Conservation (phyloP, 495 filamentous ascomycete species). For the Podospora appendiculata region DNA sequence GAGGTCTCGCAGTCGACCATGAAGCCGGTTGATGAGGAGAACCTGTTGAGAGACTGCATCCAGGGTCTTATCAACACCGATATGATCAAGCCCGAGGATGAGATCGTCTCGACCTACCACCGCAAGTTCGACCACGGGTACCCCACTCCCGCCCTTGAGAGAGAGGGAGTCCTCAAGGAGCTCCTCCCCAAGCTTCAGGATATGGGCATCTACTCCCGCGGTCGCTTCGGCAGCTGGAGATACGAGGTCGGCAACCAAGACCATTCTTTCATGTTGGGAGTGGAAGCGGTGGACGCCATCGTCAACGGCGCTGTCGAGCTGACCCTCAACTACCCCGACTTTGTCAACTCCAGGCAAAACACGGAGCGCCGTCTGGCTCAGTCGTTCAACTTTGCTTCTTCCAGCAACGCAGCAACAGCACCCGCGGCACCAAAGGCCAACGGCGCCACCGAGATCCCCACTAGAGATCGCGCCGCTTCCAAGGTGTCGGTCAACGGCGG, state of each 20-base stretch:
- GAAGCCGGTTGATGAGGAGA: constrained; percentile 85
- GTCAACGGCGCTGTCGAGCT: constrained; percentile 90
- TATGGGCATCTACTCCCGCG: constrained; percentile 89
- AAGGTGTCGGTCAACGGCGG: constrained; percentile 19
- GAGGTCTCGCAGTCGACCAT: constrained; percentile 93
- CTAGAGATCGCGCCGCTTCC: constrained; percentile 22
- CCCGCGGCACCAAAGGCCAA: too few species aligned
- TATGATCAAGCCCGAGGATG: constrained; percentile 82
- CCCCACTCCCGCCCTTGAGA: constrained; percentile 89
- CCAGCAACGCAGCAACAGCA: background rate
- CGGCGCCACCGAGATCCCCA: constrained; percentile 24
- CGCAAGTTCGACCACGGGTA: constrained; percentile 98
- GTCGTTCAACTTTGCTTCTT: constrained; percentile 31
- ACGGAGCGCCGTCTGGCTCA: constrained; percentile 81
- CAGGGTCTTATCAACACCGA: constrained; percentile 95
- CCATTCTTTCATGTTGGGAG: constrained; percentile 97
- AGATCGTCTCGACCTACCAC: constrained; percentile 98
- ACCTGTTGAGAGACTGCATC: constrained; percentile 81
- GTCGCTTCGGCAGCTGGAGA: constrained; percentile 95
- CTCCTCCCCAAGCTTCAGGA: constrained; percentile 87
- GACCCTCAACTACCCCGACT: constrained; percentile 98
- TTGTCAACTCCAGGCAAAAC: constrained; percentile 89
- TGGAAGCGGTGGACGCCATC: constrained; percentile 94
- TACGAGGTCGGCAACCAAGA: constrained; percentile 96
- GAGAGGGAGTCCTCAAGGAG: constrained; percentile 87